Evolutionary conservation across 2,329 filamentous ascomycete species (phyloP), one percentile per base, ranked within the genome.

Genomic region (Biscogniauxia marginata): DNA sequence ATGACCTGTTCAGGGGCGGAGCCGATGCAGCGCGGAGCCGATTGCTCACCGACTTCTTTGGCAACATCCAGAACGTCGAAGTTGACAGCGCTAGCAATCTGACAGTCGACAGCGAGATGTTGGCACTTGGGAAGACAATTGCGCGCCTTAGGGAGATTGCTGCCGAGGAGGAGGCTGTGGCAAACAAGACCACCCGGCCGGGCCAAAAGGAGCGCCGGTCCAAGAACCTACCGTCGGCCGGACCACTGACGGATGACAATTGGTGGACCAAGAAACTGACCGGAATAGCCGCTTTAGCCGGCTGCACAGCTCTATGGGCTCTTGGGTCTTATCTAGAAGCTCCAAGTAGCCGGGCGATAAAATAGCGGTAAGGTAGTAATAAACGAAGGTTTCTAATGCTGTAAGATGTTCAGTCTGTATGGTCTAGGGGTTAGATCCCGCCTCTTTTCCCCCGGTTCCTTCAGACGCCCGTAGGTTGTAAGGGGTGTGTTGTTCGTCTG

Each of bases 1-100:
- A 96, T 79, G 95, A 99, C 71, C 77, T 99, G n/a, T 98, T 99
- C 73, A 85, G 83, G 0, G 93, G 92, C 9, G 93, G 91, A 6
- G 89, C 92, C 65, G 79, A 86, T 7, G 87, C 83, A 8, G 93
- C 90, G 0, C 83, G 93, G 53, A 85, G 88, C 64, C 86, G 93
- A 45, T 81, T 95, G 24, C 86, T 99, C 44, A 96, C 96, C 67
- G 95, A 99, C 71, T 99, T 99, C 75, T 98, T 99, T 62, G 95
- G 95, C 21, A 99, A 98, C 71, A 92, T 98, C 13, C 95, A 99
- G 72, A 96, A 93, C 65, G 93, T 99, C 3, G 95, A 98, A 74
- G 85, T 98, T 3, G 90, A 95, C 63, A 81, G 80, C 22, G 77
- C 79, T 46, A 79, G 82, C 56, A 83, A 81, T 57, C 75, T 77